These are phyloP conservation scores for Solanum hybrid DNA, from an alignment of 305 asterid species.

Conservation along the genomic window DNA sequence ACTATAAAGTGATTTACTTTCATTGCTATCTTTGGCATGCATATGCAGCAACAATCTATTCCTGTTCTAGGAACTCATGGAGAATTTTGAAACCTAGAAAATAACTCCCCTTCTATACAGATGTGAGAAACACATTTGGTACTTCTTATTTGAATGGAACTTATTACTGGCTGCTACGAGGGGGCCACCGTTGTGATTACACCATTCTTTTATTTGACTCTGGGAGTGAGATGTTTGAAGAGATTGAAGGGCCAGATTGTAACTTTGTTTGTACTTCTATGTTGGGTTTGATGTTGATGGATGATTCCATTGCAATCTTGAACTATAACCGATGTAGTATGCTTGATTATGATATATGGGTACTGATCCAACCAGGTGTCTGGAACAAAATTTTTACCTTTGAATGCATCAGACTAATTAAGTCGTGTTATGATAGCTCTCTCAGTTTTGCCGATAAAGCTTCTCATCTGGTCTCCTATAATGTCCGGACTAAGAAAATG, in stretches of 20 bases:
- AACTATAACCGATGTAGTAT: not conserved
- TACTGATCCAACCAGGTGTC: not conserved
- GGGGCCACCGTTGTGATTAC: too few relatives aligned
- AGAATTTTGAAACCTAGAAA: too few relatives aligned
- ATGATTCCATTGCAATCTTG: not conserved
- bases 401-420: too few relatives aligned
- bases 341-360: not conserved
- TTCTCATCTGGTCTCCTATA: too few relatives aligned
- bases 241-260: not conserved
- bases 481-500: too few relatives aligned
- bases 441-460: too few relatives aligned
- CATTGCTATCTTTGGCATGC: not conserved
- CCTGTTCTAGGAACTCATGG: not conserved
- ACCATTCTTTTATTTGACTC: not conserved
- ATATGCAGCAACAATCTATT: not conserved
- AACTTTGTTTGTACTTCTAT: too few relatives aligned
- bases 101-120: not conserved
- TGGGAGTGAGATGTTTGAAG: not conserved
- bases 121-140: not conserved
- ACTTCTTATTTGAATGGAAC: not conserved
- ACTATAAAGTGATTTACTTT: not conserved
- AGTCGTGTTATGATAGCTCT: too few relatives aligned
- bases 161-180: not conserved
- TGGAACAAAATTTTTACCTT: too few relatives aligned
- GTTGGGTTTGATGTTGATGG: not conserved